Evolutionary conservation across 768 basidiomycete species (phyloP).

Genomic region (Rhizopogon vinicolor): DNA sequence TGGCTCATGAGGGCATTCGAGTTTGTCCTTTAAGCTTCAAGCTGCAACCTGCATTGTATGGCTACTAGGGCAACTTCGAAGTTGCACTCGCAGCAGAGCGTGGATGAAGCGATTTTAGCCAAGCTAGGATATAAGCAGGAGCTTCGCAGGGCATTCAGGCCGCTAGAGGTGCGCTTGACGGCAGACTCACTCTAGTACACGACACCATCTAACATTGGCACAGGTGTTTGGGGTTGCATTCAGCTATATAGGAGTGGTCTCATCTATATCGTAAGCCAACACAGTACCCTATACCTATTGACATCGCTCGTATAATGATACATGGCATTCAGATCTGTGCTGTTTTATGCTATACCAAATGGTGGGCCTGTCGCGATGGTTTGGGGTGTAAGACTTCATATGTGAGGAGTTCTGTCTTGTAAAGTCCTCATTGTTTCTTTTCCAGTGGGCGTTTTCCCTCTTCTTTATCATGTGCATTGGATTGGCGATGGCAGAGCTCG

Average conservation of each 20-base stretch:
- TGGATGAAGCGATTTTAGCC: slow-evolving; percentile 37
- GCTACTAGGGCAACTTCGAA: neutral
- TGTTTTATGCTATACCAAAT: slow-evolving; percentile 6
- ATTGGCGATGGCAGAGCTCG: slow-evolving; percentile 65
- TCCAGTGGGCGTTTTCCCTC: slow-evolving; percentile 62
- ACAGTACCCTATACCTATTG: neutral
- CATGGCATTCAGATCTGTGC: neutral
- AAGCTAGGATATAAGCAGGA: slow-evolving; percentile 43
- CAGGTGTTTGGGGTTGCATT: slow-evolving; percentile 26
- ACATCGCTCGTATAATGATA: neutral
- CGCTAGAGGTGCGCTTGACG: slow-evolving; percentile 1
- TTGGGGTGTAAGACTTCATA: slow-evolving; percentile 7
- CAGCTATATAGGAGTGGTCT: slow-evolving; percentile 24
- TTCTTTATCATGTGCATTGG: slow-evolving; percentile 60
- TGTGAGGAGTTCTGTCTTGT: neutral
- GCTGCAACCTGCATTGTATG: neutral
- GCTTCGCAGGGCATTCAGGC: slow-evolving; percentile 3
- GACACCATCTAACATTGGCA: neutral
- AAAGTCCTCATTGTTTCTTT: neutral
- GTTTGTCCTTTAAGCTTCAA: no score
- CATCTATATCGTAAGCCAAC: slow-evolving; percentile 8
- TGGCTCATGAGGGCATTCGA: no score
- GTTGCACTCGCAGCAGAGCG: neutral
- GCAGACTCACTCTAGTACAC: neutral
- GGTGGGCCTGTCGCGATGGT: slow-evolving; percentile 6